Evolutionary conservation across 139 green algal genomes (phyloP).

Genomic region (Diplosphaera chodatii): DNA sequence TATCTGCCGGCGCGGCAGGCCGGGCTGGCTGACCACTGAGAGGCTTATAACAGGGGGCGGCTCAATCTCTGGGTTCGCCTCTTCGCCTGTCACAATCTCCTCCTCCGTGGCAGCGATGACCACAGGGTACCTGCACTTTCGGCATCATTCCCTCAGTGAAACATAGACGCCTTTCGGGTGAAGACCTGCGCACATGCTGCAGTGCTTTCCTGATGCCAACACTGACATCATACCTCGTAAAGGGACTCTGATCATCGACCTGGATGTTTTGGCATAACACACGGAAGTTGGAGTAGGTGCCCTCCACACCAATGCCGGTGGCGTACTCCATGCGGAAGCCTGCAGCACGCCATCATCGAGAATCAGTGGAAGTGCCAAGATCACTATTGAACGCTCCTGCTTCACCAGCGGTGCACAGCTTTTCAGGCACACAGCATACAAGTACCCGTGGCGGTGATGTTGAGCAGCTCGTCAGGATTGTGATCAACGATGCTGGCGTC

Average conservation of each 20-base stretch:
- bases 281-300: constrained; percentile 24
- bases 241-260: constrained; percentile 70
- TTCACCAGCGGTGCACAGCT: too few species aligned
- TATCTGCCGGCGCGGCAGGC: constrained; percentile 26
- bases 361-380: too few species aligned
- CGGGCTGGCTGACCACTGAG: constrained; percentile 26
- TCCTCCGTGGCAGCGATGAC: constrained; percentile 36
- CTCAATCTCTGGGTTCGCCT: background rate
- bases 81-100: background rate
- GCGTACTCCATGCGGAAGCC: constrained; percentile 33
- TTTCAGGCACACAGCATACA: background rate
- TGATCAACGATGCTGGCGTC: constrained; percentile 76
- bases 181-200: too few species aligned
- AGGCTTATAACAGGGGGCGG: constrained; percentile 23
- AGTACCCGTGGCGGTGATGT: constrained; percentile 25
- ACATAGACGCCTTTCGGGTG: too few species aligned
- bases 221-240: constrained; percentile 11
- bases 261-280: constrained; percentile 38
- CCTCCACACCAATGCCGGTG: constrained; percentile 22
- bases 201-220: too few species aligned
- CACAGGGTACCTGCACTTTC: constrained; percentile 54
- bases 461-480: constrained; percentile 64
- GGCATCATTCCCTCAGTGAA: too few species aligned
- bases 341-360: too few species aligned
- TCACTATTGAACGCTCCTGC: too few species aligned